Conservation (phyloP, 2,329 filamentous ascomycete genomes). For the Cercospora zeina region DNA sequence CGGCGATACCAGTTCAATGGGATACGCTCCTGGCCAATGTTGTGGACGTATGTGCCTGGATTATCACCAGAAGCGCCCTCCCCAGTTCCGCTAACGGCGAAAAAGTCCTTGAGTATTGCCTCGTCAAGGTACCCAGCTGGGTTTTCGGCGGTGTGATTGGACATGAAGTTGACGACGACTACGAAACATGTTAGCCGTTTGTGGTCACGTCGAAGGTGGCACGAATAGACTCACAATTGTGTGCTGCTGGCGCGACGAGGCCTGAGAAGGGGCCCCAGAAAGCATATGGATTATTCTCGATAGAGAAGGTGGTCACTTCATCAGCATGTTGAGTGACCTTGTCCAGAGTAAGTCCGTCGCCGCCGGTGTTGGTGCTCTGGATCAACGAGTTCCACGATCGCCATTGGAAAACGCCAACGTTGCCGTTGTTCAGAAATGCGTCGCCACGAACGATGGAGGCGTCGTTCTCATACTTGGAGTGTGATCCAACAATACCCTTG, state of each 20-base stretch:
- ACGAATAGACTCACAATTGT: slow-evolving; percentile 30
- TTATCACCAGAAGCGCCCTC: slow-evolving; percentile 28
- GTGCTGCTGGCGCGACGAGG: slow-evolving; percentile 29
- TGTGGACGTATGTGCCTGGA: slow-evolving; percentile 30
- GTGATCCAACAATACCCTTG: slow-evolving; percentile 35
- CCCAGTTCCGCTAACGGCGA: slow-evolving; percentile 30
- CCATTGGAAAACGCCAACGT: slow-evolving; percentile 30
- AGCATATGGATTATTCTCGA: slow-evolving; percentile 39
- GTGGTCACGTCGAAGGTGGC: background rate
- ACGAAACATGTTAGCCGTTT: slow-evolving; percentile 14
- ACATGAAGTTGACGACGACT: slow-evolving; percentile 37
- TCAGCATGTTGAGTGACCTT: slow-evolving; percentile 23
- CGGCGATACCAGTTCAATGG: slow-evolving; percentile 36
- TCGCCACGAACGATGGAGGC: slow-evolving; percentile 34
- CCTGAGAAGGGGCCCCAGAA: slow-evolving; percentile 36
- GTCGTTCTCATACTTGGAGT: slow-evolving; percentile 43
- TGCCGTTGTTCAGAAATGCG: slow-evolving; percentile 33
- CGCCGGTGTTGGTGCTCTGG: slow-evolving; percentile 21
- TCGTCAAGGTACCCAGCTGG: slow-evolving; percentile 30
- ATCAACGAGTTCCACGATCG: slow-evolving; percentile 26
- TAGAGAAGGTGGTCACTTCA: slow-evolving; percentile 28
- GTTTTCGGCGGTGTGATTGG: slow-evolving; percentile 33
- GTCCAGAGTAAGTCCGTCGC: slow-evolving; percentile 29
- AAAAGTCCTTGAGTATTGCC: slow-evolving; percentile 32
- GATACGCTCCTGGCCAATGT: slow-evolving; percentile 34